A percentile compares a stretch with the other conserved stretches of the same genome.
phyloP scores from a whole-genome alignment of 202 grass and related monocot species.

The Digitaria exilis region DNA sequence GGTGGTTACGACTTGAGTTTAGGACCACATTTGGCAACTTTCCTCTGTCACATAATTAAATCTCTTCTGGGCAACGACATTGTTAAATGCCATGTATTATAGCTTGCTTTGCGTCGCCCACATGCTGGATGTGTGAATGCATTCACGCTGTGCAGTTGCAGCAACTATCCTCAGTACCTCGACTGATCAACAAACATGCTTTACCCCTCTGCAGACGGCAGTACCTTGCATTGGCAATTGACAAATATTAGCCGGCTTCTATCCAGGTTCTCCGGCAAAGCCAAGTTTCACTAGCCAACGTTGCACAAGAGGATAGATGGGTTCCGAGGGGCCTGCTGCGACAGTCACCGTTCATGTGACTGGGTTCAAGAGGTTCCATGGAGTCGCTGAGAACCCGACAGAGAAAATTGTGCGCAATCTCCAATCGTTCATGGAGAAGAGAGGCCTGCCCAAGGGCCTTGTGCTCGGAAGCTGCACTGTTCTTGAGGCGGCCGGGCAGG shows the following conservation, averaged over 20 bases:
- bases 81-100: conserved; percentile 6
- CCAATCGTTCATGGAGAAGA: conserved; percentile 49
- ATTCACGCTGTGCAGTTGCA: conserved; percentile 10
- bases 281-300: not conserved
- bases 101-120: not conserved
- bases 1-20: not conserved
- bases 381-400: conserved; percentile 63
- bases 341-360: conserved; percentile 49
- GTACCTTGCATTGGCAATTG: not conserved
- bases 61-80: not conserved
- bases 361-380: conserved; percentile 73
- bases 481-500: conserved; percentile 59
- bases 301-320: conserved; percentile 35
- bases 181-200: not conserved
- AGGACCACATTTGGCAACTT: not conserved
- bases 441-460: conserved; percentile 59
- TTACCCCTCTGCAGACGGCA: not conserved
- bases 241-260: not conserved
- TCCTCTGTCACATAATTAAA: not conserved
- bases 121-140: not conserved
- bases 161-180: not conserved
- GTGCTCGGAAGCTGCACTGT: conserved; percentile 57
- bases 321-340: conserved; percentile 66
- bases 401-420: conserved; percentile 57
- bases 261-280: not conserved